Evolutionary conservation across 306 rosid species (phyloP), one percentile per base, ranked within the genome.

Genomic region (Citrullus amarus): DNA sequence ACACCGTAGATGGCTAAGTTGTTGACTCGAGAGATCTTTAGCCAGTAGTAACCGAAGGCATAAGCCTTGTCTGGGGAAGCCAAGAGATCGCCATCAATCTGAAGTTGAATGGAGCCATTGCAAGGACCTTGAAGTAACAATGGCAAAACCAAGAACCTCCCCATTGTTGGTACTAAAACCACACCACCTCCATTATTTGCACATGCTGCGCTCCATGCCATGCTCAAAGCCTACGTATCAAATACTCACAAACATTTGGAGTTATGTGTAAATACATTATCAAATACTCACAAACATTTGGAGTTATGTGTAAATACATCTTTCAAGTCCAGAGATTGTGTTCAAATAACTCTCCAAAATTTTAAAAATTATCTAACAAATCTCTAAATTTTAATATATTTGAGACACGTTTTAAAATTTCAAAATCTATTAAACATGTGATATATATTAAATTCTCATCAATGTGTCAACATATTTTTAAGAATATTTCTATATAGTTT

Each of bases 181-280:
- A 72, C 58, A 17, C 43, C 75, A 12, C 56, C 59, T 12, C 73
- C 82, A 4, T 20, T n/a, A 18, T 57, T 25, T 48, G 34, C 68
- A 75, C 89, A 83, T 16, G 89, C 89, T 48, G 25, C 39, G 20
- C 41, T 57, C 83, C 83, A 86, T 22, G 79, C 85, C 28, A 13
- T 4, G 3, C 7, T 14, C 55, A 86, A 51, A 30, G 83, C 83
- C 87, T 83, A 46, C 43, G 20, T 70, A 39, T 34, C 44, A 16
- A 28, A 58, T 32, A 4, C 38, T 10, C n/a, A 14, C 0, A 34
- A 34, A 54, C 2, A 25, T 25, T 25, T 25, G 28, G 28, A 25
- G 38, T 34, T 34, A 34, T 34, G 38, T 34, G 38, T 34, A 25
- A 34, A 34, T 4, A 34, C 4, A 34, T 22, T 0, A 39, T 34